These are phyloP conservation scores for Dittrichia graveolens DNA, from an alignment of 129 eudicot species.

Conservation along the genomic window DNA sequence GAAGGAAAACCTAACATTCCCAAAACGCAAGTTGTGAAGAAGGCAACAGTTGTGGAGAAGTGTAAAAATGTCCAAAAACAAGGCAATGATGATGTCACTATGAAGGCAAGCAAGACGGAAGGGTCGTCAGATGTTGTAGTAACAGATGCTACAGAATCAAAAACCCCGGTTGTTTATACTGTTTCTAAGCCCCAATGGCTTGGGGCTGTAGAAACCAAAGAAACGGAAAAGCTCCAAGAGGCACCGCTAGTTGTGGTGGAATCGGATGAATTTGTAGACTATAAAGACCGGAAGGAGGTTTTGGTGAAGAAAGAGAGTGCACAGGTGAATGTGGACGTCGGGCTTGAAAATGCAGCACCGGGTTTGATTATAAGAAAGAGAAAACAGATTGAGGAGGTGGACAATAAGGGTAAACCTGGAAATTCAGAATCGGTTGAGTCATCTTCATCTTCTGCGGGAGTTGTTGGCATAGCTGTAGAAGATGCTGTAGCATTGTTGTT, in stretches of 20 bases:
- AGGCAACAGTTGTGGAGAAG: constrained; percentile 28
- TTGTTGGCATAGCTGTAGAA: constrained; percentile 59
- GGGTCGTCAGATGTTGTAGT: constrained; percentile 37
- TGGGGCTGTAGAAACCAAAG: constrained; percentile 78
- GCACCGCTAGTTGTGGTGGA: constrained; percentile 34
- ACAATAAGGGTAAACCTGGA: constrained; percentile 34
- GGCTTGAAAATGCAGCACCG: constrained; percentile 87
- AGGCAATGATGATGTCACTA: constrained; percentile 17
- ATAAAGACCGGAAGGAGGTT: constrained; percentile 71
- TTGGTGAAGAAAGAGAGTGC: constrained; percentile 43
- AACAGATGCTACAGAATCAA: constrained; percentile 40
- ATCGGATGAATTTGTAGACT: constrained; percentile 75
- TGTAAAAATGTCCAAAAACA: constrained; percentile 39
- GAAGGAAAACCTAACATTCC: constrained; percentile 31
- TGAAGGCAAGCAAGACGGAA: constrained; percentile 36
- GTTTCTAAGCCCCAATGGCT: constrained; percentile 94
- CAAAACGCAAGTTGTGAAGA: constrained; percentile 31
- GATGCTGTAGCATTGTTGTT: constrained; percentile 84
- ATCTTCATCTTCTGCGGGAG: constrained; percentile 37
- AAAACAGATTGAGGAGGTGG: constrained; percentile 59
- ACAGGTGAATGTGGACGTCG: constrained; percentile 33
- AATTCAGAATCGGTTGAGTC: constrained; percentile 38
- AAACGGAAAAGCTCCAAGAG: constrained; percentile 45
- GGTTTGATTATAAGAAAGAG: constrained; percentile 88
- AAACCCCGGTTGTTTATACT: constrained; percentile 47